Base-by-base conservation (phyloP, 2,329 filamentous ascomycete species). In the Endoconidiophora laricicola region DNA sequence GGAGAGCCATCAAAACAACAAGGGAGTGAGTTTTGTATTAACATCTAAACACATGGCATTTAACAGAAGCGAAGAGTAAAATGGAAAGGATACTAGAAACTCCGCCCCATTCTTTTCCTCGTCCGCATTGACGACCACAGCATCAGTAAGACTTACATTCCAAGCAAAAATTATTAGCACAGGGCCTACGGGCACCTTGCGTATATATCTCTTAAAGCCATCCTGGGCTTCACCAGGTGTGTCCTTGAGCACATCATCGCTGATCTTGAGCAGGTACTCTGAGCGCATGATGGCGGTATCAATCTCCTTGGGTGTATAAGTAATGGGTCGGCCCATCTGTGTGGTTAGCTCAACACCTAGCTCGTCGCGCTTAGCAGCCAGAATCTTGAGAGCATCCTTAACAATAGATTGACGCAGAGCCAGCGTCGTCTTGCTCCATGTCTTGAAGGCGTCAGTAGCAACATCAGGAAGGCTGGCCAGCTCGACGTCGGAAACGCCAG, bases 281-380 rank as follows among this genome's bases (percentile, higher is more conserved):
- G 81, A 84, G 55, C 90, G 78, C 67, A 83, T 85, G 56, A 93
- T 76, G 6, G 88, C 88, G 14, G 90, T 96, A 26, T 77, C 68
- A 57, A 96, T 74, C 68, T 96, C 90, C 57, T 79, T 86, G 44
- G 74, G 79, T 0, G 85, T 84, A 63, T 90, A 95, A 37, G 83
- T 76, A 59, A 95, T 94, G 33, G 90, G 90, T 18, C 90, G 76
- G 40, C 90, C 90, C 88, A 96, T 96, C 69, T 96, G 88, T 62
- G 86, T 81, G 0, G 88, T 95, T 53, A 96, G 69, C 63, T 95
- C 88, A 57, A 78, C 74, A 4, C 83, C 87, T 33, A 96, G 71
- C 55, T 79, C 83, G 78, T 91, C 82, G 63, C 87, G 76, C 62
- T 78, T 80, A 46, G 78, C 74, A 14, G 68, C 65, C 24, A 96